Base-by-base conservation (phyloP, 805 yeast species). In the Starmerella vitae region DNA sequence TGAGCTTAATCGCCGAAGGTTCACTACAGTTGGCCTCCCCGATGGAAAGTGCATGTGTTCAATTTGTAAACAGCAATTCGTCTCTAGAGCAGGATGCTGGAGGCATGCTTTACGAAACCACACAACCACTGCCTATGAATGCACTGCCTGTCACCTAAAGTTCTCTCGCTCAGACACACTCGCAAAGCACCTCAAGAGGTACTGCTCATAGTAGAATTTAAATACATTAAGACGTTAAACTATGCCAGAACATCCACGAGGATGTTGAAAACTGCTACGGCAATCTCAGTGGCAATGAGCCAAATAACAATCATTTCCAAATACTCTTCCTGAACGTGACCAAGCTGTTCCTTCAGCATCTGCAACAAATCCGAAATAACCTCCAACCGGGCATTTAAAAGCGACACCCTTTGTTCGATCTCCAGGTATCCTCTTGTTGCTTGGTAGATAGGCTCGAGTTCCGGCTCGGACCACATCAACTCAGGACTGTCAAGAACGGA, bases 401-500 rank as follows among this genome's bases (percentile, higher is more conserved):
- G 64, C 20, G 85, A 78, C 0, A 88, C 97, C 34, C 98, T 66
- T 61, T 88, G 97, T 56, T 86, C 86, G 51, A 91, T 91, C 55
- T 91, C 98, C 45, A 91, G 61, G 59, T 88, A 88, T 1, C 96
- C 95, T 57, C 97, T 73, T 2, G 94, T 85, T 0, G 97, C 96
- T 59, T 86, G 96, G 61, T 91, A 91, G 38, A 88, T 85, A 1
- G 98, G 98, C 57, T 91, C 98, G 45, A 91, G 66, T 54, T 86
- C 95, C 2, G 98, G 98, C 58, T 91, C 97, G 0, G 96, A 76
- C 98, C 98, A 91, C 95, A 91, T 85, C 42, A 91, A 72, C 59
- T 91, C 98, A 1, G 98, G 98, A 1, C 94, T 82, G 58, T 91
- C 98, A 45, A 91, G 65, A 20, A 91, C 93, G 14, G 67, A 62